These are phyloP conservation scores for Umbelopsis isabellina DNA, from an alignment of 192 early-diverging fungal species.

Conservation along the genomic window DNA sequence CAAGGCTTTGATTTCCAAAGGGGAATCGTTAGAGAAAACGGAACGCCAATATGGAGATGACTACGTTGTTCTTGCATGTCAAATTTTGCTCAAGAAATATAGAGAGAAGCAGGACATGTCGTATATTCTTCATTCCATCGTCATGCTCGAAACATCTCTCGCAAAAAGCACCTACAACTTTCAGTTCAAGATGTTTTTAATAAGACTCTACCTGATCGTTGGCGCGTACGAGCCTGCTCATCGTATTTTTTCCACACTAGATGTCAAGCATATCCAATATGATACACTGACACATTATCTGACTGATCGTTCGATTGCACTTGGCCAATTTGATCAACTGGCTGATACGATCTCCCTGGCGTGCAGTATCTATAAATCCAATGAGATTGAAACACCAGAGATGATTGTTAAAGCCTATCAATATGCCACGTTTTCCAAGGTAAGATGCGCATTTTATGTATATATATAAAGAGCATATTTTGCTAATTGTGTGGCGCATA, in stretches of 20 bases:
- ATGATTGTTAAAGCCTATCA: conserved; percentile 86
- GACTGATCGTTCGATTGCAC: conserved; percentile 58
- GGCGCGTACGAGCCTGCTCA: conserved; percentile 65
- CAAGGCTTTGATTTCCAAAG: conserved; percentile 33
- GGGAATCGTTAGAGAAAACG: conserved; percentile 61
- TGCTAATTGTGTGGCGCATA: too few relatives aligned
- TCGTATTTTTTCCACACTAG: conserved; percentile 69
- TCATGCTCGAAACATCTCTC: conserved; percentile 77
- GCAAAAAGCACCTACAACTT: conserved; percentile 78
- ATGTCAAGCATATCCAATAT: conserved; percentile 90
- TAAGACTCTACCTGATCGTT: conserved; percentile 77
- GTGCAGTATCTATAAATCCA: conserved; percentile 76
- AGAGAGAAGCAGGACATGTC: conserved; percentile 44
- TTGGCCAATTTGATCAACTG: conserved; percentile 57
- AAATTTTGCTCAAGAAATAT: conserved; percentile 61
- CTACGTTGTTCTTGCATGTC: conserved; percentile 66
- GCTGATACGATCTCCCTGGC: conserved; percentile 59
- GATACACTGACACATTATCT: conserved; percentile 85
- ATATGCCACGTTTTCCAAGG: conserved; percentile 86
- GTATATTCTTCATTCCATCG: conserved; percentile 51
- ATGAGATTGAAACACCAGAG: conserved; percentile 82
- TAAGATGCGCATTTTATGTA: conserved; percentile 19
- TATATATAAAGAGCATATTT: too few relatives aligned
- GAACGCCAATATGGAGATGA: conserved; percentile 85
- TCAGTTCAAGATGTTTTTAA: conserved; percentile 85